Percentiles rank a stretch among this genome's conserved stretches.
Evolutionary conservation across 2,329 filamentous ascomycete genomes (phyloP).

Genomic region (Talaromyces sp.): DNA sequence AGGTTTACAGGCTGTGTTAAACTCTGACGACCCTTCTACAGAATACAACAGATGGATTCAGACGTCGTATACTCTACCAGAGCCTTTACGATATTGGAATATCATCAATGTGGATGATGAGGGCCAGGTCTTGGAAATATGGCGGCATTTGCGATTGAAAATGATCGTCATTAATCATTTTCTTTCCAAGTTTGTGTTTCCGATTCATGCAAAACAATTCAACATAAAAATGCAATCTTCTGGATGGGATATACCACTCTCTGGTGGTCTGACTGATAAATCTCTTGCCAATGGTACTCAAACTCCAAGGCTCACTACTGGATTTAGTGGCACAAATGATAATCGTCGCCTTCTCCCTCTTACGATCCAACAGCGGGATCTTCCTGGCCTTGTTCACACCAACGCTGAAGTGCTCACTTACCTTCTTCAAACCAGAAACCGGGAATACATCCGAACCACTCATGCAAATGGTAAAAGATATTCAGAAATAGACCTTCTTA

Average conservation of each 20-base stretch:
- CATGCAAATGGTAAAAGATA: conserved; percentile 30
- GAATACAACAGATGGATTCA: conserved; percentile 53
- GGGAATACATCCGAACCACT: conserved; percentile 40
- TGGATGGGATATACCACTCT: conserved; percentile 63
- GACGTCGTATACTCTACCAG: conserved; percentile 39
- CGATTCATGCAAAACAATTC: conserved; percentile 61
- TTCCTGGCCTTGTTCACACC: conserved; percentile 53
- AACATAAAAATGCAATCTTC: conserved; percentile 59
- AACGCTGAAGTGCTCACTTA: conserved; percentile 61
- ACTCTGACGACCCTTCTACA: conserved; percentile 52
- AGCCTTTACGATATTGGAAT: conserved; percentile 49
- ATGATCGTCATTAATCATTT: conserved; percentile 56
- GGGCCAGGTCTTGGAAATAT: conserved; percentile 48
- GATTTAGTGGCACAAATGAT: conserved; percentile 71
- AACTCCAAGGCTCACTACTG: conserved; percentile 48
- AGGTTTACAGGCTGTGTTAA: conserved; percentile 48
- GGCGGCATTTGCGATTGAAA: conserved; percentile 46
- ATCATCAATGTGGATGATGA: conserved; percentile 58
- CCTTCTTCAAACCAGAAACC: conserved; percentile 51
- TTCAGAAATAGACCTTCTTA: conserved; percentile 45
- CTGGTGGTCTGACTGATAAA: conserved; percentile 15
- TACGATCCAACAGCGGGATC: conserved; percentile 59
- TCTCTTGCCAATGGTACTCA: not conserved
- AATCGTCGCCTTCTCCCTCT: conserved; percentile 56
- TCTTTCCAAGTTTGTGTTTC: conserved; percentile 62